Evolutionary conservation across 73 alveolate species (phyloP).

Genomic region (Tetrahymena malaccensis): DNA sequence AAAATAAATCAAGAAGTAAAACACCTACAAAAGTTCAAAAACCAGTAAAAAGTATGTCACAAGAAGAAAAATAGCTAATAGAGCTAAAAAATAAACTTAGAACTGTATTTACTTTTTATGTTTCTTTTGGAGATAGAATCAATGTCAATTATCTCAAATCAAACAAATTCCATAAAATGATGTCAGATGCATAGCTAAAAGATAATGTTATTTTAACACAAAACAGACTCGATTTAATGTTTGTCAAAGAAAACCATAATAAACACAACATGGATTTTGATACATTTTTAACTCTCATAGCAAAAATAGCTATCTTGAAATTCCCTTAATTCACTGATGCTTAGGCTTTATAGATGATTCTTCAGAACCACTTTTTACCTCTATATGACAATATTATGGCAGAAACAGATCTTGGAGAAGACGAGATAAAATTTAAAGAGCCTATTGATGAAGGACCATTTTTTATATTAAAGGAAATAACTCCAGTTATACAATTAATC

Average conservation of each 20-base stretch:
- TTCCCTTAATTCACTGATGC: neutral
- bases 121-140: constrained; percentile 39
- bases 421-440: neutral
- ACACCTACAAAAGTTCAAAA: neutral
- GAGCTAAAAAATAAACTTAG: constrained; percentile 7
- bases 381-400: constrained; percentile 26
- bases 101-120: constrained; percentile 24
- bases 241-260: constrained; percentile 21
- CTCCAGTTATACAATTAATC: neutral
- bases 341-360: neutral
- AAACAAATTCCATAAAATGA: constrained; percentile 22
- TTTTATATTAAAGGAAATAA: neutral
- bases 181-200: constrained; percentile 16
- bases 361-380: constrained; percentile 16
- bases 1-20: neutral
- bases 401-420: constrained; percentile 36
- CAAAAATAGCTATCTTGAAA: constrained; percentile 1
- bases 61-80: neutral
- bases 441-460: neutral
- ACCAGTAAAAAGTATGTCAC: neutral
- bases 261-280: constrained; percentile 39
- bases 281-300: constrained; percentile 5
- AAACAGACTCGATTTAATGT: constrained; percentile 11
- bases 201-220: neutral
- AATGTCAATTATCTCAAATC: constrained; percentile 18